A percentile compares a stretch with the other conserved stretches of the same genome.
These are phyloP conservation scores for Pholiota molesta DNA, from an alignment of 768 basidiomycete genomes.

Conservation along the genomic window DNA sequence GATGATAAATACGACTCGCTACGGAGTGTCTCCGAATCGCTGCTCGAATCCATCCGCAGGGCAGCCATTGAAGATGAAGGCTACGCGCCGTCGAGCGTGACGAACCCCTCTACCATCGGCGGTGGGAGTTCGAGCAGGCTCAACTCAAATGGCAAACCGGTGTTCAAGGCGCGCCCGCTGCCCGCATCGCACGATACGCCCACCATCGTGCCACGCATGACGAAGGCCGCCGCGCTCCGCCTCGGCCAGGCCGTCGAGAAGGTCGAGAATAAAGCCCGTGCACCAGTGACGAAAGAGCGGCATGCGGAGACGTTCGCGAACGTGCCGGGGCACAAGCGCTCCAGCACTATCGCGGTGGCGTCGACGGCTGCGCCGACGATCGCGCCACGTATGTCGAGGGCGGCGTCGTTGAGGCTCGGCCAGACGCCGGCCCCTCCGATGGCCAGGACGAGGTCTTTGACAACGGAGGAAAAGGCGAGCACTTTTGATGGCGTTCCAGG, in stretches of 20 bases:
- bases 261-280: constrained; percentile 45
- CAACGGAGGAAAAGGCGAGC: constrained; percentile 30
- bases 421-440: constrained; percentile 42
- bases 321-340: constrained; percentile 82
- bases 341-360: constrained; percentile 68
- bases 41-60: constrained; percentile 43
- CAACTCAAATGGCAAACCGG: constrained; percentile 45
- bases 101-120: constrained; percentile 46
- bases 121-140: constrained; percentile 36
- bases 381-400: constrained; percentile 75
- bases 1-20: constrained; percentile 38
- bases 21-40: constrained; percentile 50
- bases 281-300: constrained; percentile 62
- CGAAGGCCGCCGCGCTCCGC: constrained; percentile 73
- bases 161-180: constrained; percentile 69
- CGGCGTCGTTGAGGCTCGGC: constrained; percentile 71
- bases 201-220: constrained; percentile 76
- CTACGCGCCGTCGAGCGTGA: constrained; percentile 45
- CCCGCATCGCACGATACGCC: constrained; percentile 65
- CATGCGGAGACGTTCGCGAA: constrained; percentile 69
- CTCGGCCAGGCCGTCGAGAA: constrained; percentile 57
- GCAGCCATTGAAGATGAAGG: constrained; percentile 43
- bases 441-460: constrained; percentile 39
- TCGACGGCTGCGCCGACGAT: constrained; percentile 74
- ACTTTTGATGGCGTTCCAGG: constrained; percentile 84